Conservation (phyloP, 495 filamentous ascomycete genomes). For the Immersiella caudata region DNA sequence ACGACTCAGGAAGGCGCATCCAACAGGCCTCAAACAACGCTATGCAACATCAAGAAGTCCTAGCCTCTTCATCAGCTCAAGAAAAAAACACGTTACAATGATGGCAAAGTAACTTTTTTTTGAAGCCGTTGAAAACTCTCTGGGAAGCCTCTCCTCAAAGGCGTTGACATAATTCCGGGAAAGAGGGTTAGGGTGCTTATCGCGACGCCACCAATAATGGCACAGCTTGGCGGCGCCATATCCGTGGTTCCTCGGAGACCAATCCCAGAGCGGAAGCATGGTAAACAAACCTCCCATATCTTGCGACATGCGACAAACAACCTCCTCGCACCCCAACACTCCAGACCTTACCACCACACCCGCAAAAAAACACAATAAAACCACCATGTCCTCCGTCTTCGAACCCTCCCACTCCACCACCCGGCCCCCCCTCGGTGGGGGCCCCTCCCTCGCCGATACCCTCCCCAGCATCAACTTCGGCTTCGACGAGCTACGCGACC, state of each 20-base stretch:
- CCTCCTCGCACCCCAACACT: not conserved
- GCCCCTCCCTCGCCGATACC: conserved; percentile 66
- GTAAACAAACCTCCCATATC: conserved; percentile 29
- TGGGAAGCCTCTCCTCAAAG: not conserved
- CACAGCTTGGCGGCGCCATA: not conserved
- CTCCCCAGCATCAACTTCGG: conserved; percentile 92
- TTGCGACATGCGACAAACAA: conserved; percentile 12
- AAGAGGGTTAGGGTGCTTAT: conserved; percentile 5
- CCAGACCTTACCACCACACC: not conserved
- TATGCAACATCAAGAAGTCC: not conserved
- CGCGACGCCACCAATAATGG: conserved; percentile 5
- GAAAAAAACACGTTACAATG: not conserved
- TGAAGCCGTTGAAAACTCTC: not conserved
- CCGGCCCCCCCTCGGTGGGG: conserved; percentile 62
- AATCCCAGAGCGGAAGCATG: conserved; percentile 24
- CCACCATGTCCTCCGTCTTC: conserved; percentile 68
- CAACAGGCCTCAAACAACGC: not conserved
- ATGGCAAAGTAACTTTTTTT: not conserved
- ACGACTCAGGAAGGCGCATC: not conserved
- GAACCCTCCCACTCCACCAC: conserved; percentile 77
- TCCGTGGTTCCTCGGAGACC: conserved; percentile 28
- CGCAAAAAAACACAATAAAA: conserved; percentile 12
- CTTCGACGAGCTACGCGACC: conserved; percentile 91
- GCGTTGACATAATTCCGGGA: not conserved
- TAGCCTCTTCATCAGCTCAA: not conserved